phyloP scores from a whole-genome alignment of 257 asterid genomes.

The Forsythia suspensa region DNA sequence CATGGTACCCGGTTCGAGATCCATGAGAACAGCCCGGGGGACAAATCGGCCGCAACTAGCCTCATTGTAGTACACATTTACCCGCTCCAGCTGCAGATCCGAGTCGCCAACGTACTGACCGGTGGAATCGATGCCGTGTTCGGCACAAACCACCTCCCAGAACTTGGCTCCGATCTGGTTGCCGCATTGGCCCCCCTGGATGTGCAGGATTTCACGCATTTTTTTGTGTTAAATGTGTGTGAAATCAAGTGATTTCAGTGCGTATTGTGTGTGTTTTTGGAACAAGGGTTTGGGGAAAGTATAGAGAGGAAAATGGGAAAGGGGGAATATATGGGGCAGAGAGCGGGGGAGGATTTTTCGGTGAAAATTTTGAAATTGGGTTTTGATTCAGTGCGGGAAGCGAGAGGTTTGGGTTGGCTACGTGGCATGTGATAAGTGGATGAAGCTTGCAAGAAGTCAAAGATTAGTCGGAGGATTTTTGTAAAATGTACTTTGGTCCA shows the following conservation, averaged over 20 bases:
- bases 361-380: conserved; percentile 31
- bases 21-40: conserved; percentile 58
- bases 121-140: conserved; percentile 56
- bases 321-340: conserved; percentile 24
- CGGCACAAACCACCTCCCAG: conserved; percentile 57
- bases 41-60: conserved; percentile 54
- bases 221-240: conserved; percentile 10
- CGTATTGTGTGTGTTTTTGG: background rate
- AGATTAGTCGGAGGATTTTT: too few species aligned
- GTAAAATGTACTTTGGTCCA: too few species aligned
- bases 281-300: conserved; percentile 9
- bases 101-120: conserved; percentile 53
- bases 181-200: conserved; percentile 58
- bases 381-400: background rate
- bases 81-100: conserved; percentile 55
- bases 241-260: background rate
- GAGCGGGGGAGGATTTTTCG: conserved; percentile 8
- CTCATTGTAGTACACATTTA: conserved; percentile 54
- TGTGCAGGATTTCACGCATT: conserved; percentile 55
- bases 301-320: background rate
- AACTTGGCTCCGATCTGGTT: conserved; percentile 59
- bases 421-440: conserved; percentile 22
- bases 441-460: background rate
- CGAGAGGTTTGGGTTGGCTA: background rate
- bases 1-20: conserved; percentile 59